A percentile compares a stretch with the other conserved stretches of the same genome.
Evolutionary conservation across 768 basidiomycete genomes (phyloP).

Genomic region (Crassisporium funariophilum): DNA sequence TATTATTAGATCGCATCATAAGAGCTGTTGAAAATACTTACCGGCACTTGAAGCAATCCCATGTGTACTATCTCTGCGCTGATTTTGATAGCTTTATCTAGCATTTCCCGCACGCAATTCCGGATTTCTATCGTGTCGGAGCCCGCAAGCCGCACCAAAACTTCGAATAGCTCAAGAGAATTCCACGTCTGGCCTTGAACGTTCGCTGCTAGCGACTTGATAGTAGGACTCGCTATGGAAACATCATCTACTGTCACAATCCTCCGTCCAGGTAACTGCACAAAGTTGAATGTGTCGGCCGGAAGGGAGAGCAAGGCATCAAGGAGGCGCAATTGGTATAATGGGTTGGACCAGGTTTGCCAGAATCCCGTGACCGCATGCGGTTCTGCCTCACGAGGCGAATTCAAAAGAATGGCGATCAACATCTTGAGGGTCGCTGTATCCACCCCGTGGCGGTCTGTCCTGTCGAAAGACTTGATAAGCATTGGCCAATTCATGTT

Average conservation of each 20-base stretch:
- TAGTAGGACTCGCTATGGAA: conserved; percentile 82
- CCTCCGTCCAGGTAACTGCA: conserved; percentile 78
- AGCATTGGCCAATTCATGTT: conserved; percentile 79
- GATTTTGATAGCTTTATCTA: conserved; percentile 92
- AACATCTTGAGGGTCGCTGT: conserved; percentile 88
- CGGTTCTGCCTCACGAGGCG: conserved; percentile 72
- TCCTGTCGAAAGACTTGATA: conserved; percentile 84
- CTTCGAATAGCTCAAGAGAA: conserved; percentile 86
- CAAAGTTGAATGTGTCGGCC: conserved; percentile 91
- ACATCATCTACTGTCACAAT: conserved; percentile 92
- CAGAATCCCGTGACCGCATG: conserved; percentile 88
- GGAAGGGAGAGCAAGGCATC: conserved; percentile 89
- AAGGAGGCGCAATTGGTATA: conserved; percentile 84
- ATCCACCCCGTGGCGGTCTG: conserved; percentile 83
- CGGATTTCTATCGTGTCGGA: conserved; percentile 73
- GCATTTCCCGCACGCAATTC: conserved; percentile 81
- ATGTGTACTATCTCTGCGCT: conserved; percentile 94
- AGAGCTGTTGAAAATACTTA: conserved; percentile 41
- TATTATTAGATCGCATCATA: conserved; percentile 4
- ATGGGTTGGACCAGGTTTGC: conserved; percentile 81
- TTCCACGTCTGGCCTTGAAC: conserved; percentile 96
- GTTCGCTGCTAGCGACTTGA: conserved; percentile 86
- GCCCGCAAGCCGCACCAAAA: conserved; percentile 78
- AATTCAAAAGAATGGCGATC: conserved; percentile 83
- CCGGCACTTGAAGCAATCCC: conserved; percentile 88